Base-by-base conservation (phyloP, 2,329 filamentous ascomycete species). In the Myrmaecium sp. region DNA sequence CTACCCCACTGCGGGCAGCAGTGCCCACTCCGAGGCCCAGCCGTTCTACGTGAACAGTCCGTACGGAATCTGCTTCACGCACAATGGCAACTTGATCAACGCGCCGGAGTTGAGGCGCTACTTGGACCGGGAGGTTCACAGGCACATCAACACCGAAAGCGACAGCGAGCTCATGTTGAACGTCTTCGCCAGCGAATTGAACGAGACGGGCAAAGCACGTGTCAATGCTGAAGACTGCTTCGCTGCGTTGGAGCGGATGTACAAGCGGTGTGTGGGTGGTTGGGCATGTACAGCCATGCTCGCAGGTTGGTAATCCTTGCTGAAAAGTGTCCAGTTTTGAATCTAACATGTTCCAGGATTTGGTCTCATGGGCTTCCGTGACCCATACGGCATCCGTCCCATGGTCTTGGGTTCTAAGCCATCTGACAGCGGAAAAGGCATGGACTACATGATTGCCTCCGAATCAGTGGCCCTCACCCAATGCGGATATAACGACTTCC, bases 51-150 rank as follows among this genome's bases (percentile, higher is more conserved):
- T 89, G 42, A 92, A 92, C 58, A 62, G 58, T 34, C 81, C 80
- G 1, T 89, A 82, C 46, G 82, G 82, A 25, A 76, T 91, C 40
- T 78, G 67, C 43, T 67, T 89, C 47, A 68, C 74, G 13, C 75
- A 89, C 55, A 93, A 93, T 44, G 83, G 84, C 33, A 93, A 93
- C 54, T 62, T 93, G 24, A 79, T 91, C 58, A 82, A 91, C 45
- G 69, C 74, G 4, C 62, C 64, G 2, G 71, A 78, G 27, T 60
- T 91, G 25, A 70, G 68, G 47, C 54, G 61, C 33, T 80, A 73
- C 45, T 62, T 92, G 25, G 81, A 91, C 42, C 59, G 73, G 36
- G 76, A 79, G 37, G 80, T 78, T 5, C 80, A 80, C 46, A 68
- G 81, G 38, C 82, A 91, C 49, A 78, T 89, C 60, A 93, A 92